A percentile compares a stretch with the other conserved stretches of the same genome.
These are phyloP conservation scores for Cenchrus fungigraminus DNA, from an alignment of 176 grass and related monocot species.

Conservation along the genomic window DNA sequence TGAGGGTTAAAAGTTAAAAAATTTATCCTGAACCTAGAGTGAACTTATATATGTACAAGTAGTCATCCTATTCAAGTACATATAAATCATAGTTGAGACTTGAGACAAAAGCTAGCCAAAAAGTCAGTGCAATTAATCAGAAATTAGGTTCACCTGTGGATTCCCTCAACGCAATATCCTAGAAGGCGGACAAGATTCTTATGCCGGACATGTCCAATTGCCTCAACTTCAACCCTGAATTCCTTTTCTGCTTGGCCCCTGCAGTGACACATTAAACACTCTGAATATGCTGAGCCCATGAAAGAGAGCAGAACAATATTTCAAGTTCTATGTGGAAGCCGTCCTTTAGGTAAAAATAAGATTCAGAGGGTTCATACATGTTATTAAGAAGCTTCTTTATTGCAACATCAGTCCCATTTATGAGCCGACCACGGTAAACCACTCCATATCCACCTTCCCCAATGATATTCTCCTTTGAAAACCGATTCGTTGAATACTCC, in stretches of 20 bases:
- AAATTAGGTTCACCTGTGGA: conserved; percentile 39
- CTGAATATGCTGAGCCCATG: conserved; percentile 4
- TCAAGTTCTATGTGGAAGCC: neutral
- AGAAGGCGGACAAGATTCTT: conserved; percentile 47
- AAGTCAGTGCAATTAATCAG: neutral
- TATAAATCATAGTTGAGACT: neutral
- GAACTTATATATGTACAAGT: neutral
- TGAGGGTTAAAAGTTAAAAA: neutral
- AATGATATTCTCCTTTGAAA: conserved; percentile 37
- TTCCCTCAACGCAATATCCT: conserved; percentile 55
- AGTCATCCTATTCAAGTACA: neutral
- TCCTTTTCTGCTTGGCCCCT: conserved; percentile 42
- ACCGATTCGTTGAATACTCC: conserved; percentile 30
- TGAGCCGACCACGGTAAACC: conserved; percentile 28
- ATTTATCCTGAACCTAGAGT: neutral
- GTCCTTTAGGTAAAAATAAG: neutral
- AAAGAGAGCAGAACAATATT: neutral
- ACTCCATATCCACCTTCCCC: conserved; percentile 37
- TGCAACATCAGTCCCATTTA: conserved; percentile 39
- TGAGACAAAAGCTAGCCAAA: neutral
- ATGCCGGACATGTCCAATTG: conserved; percentile 36
- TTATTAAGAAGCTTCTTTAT: conserved; percentile 42
- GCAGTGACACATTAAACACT: neutral
- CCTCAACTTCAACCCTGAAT: conserved; percentile 45
- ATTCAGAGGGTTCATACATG: conserved; percentile 24